Conservation (phyloP, 108 stramenopile genomes). For the Pseudonitzschia delicatissima region DNA sequence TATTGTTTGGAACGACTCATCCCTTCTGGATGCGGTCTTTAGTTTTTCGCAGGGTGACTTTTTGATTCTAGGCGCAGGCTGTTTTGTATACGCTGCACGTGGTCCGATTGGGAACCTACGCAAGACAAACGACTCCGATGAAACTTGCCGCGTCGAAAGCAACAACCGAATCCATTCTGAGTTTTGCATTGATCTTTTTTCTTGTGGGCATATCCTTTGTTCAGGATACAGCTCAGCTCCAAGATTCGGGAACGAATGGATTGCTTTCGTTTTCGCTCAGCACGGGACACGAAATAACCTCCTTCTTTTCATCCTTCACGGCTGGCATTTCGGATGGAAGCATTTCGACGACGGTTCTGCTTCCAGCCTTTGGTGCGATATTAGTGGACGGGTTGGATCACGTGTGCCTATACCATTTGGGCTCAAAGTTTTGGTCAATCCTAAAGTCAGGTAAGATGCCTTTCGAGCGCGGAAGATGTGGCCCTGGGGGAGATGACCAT, state of each 20-base stretch:
- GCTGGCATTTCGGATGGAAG: slow-evolving; percentile 34
- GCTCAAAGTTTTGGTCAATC: slow-evolving; percentile 86
- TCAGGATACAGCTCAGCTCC: not conserved
- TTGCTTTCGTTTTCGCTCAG: slow-evolving; percentile 23
- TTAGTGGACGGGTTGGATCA: slow-evolving; percentile 85
- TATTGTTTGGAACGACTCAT: slow-evolving; percentile 7
- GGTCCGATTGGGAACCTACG: slow-evolving; percentile 71
- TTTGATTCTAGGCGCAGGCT: slow-evolving; percentile 68
- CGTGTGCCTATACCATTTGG: slow-evolving; percentile 79
- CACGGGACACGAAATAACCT: slow-evolving; percentile 48
- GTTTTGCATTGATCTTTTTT: slow-evolving; percentile 35
- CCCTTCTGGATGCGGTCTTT: slow-evolving; percentile 6
- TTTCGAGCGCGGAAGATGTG: too few species aligned
- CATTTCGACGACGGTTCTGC: slow-evolving; percentile 22
- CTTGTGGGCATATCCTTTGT: slow-evolving; percentile 16
- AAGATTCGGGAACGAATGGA: not conserved
- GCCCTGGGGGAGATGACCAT: too few species aligned
- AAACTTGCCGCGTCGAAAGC: slow-evolving; percentile 77
- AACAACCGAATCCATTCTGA: slow-evolving; percentile 57
- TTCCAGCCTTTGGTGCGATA: slow-evolving; percentile 52
- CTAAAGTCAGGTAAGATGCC: slow-evolving; percentile 39
- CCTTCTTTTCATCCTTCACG: slow-evolving; percentile 38
- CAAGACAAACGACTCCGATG: slow-evolving; percentile 57
- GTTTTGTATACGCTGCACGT: slow-evolving; percentile 81
- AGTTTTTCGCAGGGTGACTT: slow-evolving; percentile 61